Percentiles rank a stretch among this genome's conserved stretches.
Conservation (phyloP, 1,284 basidiomycete species). For the Salmacisia buchloeana region DNA sequence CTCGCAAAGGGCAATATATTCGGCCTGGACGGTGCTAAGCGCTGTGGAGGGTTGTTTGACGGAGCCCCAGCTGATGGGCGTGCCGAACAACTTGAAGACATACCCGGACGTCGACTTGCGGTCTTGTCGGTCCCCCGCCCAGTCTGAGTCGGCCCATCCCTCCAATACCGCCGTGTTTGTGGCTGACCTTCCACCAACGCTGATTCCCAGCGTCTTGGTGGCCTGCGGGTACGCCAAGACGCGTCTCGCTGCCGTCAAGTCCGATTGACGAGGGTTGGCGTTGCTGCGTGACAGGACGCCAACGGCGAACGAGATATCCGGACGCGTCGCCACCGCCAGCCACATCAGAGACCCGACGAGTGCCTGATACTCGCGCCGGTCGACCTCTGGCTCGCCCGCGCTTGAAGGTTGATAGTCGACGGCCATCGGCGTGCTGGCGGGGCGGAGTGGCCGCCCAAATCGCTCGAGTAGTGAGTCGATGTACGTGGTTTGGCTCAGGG, state of each 20-base stretch:
- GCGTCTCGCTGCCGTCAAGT: conserved; percentile 53
- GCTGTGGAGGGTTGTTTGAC: neutral
- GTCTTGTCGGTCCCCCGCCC: conserved; percentile 8
- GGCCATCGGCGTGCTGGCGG: neutral
- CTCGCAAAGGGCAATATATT: neutral
- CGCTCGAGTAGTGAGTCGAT: neutral
- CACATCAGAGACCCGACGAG: conserved; percentile 54
- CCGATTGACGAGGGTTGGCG: conserved; percentile 34
- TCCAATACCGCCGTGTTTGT: neutral
- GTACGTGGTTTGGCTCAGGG: neutral
- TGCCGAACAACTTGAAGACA: neutral
- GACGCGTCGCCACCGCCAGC: conserved; percentile 50
- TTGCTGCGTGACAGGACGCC: conserved; percentile 48
- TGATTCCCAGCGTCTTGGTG: neutral
- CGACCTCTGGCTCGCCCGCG: neutral
- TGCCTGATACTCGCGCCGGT: neutral
- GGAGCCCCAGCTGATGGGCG: neutral
- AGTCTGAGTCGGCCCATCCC: conserved; percentile 14
- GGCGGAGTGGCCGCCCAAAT: neutral
- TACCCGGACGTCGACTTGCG: neutral
- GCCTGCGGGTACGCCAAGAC: conserved; percentile 53
- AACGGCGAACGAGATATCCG: conserved; percentile 54
- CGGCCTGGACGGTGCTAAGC: neutral
- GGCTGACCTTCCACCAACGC: neutral
- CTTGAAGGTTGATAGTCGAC: neutral